Conservation (phyloP, 2,329 filamentous ascomycete species). For the Penicillium sp. region DNA sequence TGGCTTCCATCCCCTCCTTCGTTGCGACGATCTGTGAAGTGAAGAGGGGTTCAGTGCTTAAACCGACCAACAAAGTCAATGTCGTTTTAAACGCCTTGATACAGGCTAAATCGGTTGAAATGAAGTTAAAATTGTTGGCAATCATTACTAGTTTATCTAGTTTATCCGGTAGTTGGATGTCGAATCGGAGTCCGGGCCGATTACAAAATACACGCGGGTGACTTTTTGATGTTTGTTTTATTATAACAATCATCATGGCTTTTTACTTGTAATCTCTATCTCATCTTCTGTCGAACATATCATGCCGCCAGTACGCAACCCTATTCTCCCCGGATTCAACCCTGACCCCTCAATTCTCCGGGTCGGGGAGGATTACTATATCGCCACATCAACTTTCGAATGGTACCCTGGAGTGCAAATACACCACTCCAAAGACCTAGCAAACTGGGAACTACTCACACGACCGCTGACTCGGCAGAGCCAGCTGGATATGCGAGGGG, state of each 20-base stretch:
- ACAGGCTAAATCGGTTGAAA: conserved; percentile 5
- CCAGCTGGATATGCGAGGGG: conserved; percentile 22
- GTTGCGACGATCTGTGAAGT: neutral
- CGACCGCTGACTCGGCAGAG: conserved; percentile 21
- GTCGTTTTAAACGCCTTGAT: neutral
- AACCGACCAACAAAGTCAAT: no score
- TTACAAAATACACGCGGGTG: no score
- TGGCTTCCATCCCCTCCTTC: neutral
- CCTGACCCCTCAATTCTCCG: conserved; percentile 55
- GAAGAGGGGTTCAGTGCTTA: neutral
- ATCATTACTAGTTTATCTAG: neutral
- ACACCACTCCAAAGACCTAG: conserved; percentile 49
- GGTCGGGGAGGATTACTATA: conserved; percentile 51
- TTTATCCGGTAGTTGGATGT: neutral
- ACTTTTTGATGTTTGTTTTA: neutral
- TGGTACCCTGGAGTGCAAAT: conserved; percentile 57
- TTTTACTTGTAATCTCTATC: neutral
- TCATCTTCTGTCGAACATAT: neutral
- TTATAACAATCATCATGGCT: neutral
- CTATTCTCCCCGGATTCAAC: conserved; percentile 57
- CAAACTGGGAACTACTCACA: conserved; percentile 30
- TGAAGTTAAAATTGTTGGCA: neutral
- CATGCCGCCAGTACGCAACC: conserved; percentile 43
- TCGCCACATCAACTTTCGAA: conserved; percentile 59
- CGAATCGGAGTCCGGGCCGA: no score